phyloP scores from a whole-genome alignment of 2,329 filamentous ascomycete species.

The Trichoderma sp. region DNA sequence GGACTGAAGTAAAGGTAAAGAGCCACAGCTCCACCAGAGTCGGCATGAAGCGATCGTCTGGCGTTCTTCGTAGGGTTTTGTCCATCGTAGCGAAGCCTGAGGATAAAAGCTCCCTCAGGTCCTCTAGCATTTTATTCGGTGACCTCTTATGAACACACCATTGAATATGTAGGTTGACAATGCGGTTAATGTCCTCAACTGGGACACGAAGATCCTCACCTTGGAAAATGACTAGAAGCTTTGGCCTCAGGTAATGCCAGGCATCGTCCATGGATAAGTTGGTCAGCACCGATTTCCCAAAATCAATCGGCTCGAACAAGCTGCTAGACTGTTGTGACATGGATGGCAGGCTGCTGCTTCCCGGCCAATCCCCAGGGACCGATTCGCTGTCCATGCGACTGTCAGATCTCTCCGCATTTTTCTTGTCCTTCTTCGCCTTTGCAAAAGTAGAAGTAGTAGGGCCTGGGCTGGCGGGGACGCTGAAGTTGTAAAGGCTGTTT shows the following conservation, averaged over 20 bases:
- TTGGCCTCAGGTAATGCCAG: constrained; percentile 76
- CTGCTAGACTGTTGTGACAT: constrained; percentile 41
- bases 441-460: constrained; percentile 66
- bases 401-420: constrained; percentile 65
- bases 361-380: constrained; percentile 49
- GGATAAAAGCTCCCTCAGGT: constrained; percentile 70
- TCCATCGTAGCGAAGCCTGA: constrained; percentile 85
- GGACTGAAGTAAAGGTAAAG: constrained; percentile 82
- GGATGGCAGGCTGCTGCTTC: constrained; percentile 51
- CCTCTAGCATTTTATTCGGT: constrained; percentile 70
- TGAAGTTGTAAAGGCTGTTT: constrained; percentile 76
- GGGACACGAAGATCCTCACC: constrained; percentile 77
- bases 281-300: constrained; percentile 56
- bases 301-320: constrained; percentile 54
- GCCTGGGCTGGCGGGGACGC: constrained; percentile 68
- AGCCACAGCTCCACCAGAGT: constrained; percentile 93
- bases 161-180: constrained; percentile 76
- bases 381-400: constrained; percentile 54
- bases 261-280: constrained; percentile 78
- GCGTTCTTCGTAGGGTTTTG: constrained; percentile 71
- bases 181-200: constrained; percentile 77
- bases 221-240: constrained; percentile 75
- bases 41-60: constrained; percentile 86
- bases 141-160: constrained; percentile 72
- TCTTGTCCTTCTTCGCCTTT: constrained; percentile 85